Conservation (phyloP, 495 filamentous ascomycete genomes). For the Penicillium roqueforti region DNA sequence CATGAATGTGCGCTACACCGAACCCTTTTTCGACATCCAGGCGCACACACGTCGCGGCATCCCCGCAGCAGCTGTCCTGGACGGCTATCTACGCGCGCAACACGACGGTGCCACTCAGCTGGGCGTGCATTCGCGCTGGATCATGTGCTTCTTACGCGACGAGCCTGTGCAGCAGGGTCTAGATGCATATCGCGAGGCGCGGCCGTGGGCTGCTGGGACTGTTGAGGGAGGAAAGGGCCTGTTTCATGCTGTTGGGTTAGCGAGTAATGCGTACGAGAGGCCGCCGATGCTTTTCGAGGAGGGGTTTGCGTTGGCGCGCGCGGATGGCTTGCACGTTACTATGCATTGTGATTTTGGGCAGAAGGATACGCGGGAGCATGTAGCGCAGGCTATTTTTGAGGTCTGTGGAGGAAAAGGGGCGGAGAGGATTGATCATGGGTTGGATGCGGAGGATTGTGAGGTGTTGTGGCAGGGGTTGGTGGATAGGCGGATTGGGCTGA, state of each 20-base stretch:
- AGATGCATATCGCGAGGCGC: constrained; percentile 21
- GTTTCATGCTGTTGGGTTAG: constrained; percentile 41
- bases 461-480: constrained; percentile 30
- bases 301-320: constrained; percentile 28
- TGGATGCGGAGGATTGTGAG: constrained; percentile 32
- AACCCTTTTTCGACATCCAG: constrained; percentile 44
- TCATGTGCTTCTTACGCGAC: constrained; percentile 42
- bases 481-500: constrained; percentile 33
- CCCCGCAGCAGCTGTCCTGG: constrained; percentile 27
- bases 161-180: constrained; percentile 26
- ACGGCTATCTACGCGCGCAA: constrained; percentile 35
- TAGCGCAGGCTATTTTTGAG: constrained; percentile 31
- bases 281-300: constrained; percentile 39
- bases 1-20: constrained; percentile 42
- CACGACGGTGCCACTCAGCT: constrained; percentile 22
- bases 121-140: constrained; percentile 32
- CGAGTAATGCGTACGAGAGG: constrained; percentile 37
- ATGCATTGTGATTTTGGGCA: constrained; percentile 45
- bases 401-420: constrained; percentile 25
- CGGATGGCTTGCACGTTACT: constrained; percentile 38
- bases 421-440: constrained; percentile 43
- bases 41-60: constrained; percentile 39
- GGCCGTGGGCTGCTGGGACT: constrained; percentile 27
- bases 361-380: constrained; percentile 36
- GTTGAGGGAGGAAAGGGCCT: constrained; percentile 28